phyloP scores from a whole-genome alignment of 345 rosid genomes.

The Arabidopsis suecica region DNA sequence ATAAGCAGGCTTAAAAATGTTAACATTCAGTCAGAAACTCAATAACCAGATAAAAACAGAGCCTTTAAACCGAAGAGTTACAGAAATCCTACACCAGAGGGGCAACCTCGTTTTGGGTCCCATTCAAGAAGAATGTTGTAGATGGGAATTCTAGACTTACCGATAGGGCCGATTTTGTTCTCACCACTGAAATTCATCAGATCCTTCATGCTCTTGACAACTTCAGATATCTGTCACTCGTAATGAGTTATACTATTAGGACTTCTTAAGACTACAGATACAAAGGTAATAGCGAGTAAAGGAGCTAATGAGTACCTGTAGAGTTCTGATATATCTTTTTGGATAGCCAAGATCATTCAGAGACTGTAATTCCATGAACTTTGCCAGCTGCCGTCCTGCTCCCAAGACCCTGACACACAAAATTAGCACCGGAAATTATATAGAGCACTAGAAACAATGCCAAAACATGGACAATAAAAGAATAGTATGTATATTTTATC shows the following conservation, averaged over 20 bases:
- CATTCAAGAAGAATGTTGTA: slow-evolving; percentile 11
- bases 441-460: neutral
- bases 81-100: neutral
- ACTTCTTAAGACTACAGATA: slow-evolving; percentile 5
- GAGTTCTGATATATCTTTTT: slow-evolving; percentile 77
- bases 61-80: neutral
- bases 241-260: slow-evolving; percentile 20
- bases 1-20: slow-evolving; percentile 2
- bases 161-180: slow-evolving; percentile 79
- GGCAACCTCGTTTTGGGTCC: slow-evolving; percentile 1
- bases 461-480: neutral
- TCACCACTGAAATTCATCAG: slow-evolving; percentile 78
- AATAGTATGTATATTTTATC: neutral
- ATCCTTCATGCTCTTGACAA: slow-evolving; percentile 97
- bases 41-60: neutral
- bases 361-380: slow-evolving; percentile 75
- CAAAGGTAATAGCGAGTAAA: slow-evolving; percentile 25
- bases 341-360: slow-evolving; percentile 52
- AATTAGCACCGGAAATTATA: slow-evolving; percentile 16
- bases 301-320: slow-evolving; percentile 67
- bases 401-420: slow-evolving; percentile 65
- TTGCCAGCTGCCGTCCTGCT: slow-evolving; percentile 85
- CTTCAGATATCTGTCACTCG: slow-evolving; percentile 80
- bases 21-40: neutral
- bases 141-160: slow-evolving; percentile 45